Base-by-base conservation (phyloP, 257 asterid genomes). In the Penstemon davidsonii region DNA sequence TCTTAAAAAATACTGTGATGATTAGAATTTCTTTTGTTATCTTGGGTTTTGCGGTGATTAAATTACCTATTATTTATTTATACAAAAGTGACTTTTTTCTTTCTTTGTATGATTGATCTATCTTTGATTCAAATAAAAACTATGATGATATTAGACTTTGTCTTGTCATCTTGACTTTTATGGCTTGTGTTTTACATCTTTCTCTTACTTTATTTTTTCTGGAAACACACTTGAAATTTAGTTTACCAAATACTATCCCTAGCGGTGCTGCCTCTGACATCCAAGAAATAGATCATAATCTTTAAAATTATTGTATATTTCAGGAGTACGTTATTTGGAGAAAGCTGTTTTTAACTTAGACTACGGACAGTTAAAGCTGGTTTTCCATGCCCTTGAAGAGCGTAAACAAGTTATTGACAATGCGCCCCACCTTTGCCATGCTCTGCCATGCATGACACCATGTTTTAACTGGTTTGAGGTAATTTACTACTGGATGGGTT, bases 261-360 rank as follows among this genome's bases (percentile, higher is more conserved):
- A 45, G 19, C 19, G 33, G 38, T 19, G 19, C 36, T 55, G 60
- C 40, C 58, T 40, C 13, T 67, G 69, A 15, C 33, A 52, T 62
- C 47, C 8, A 5, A 54, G 55, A 62, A 59, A 13, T 39, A 66
- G 42, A 43, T 44, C 54, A 57, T 67, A 18, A 47, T 10, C 40
- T 54, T 64, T 60, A 55, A 62, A 47, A 49, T 13, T 59, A 71
- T 59, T 62, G 33, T 25, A 25, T 46, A 53, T 76, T 73, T 68
- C 93, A 93, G 99, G 99, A 71, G 96, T 93, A 56, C 96, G 97
- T 73, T 93, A 93, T 83, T 84, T 93, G 95, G 99, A 90, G 82
- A 93, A 93, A 80, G 99, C 96, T 74, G 84, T 93, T 72, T 93
- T 93, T 70, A 90, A 88, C 81, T 83, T 93, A 33, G 99, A 93